Evolutionary conservation across 768 basidiomycete genomes (phyloP).

Genomic region (Coprinopsis marcescibilis): DNA sequence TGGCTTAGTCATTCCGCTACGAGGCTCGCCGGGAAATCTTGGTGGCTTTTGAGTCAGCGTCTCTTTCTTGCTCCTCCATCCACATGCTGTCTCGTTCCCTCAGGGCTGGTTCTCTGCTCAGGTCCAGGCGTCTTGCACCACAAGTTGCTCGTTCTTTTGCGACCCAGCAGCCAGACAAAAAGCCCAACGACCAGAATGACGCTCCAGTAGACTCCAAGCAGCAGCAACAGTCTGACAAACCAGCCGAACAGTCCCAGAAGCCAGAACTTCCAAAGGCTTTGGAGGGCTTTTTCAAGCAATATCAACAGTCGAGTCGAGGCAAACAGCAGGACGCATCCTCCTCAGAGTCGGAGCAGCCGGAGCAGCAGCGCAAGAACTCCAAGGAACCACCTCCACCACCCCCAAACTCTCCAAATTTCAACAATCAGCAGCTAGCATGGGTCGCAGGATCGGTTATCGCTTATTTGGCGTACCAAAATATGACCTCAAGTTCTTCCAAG

Average conservation of each 20-base stretch:
- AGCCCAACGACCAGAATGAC: conserved; percentile 14
- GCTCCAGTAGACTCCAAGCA: conserved; percentile 13
- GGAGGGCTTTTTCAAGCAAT: conserved; percentile 76
- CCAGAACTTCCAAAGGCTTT: conserved; percentile 57
- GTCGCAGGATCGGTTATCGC: conserved; percentile 50
- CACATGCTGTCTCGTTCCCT: conserved; percentile 63
- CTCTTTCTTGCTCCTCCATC: conserved; percentile 14
- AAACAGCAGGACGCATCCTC: conserved; percentile 26
- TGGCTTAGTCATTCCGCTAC: too few relatives aligned
- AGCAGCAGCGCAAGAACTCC: conserved; percentile 23
- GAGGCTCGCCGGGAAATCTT: too few relatives aligned
- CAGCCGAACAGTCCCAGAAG: conserved; percentile 20
- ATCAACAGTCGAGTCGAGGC: conserved; percentile 40
- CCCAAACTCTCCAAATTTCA: conserved; percentile 39
- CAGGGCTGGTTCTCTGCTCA: conserved; percentile 43
- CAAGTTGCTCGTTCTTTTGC: conserved; percentile 39
- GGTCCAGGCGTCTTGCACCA: conserved; percentile 29
- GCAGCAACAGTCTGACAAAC: conserved; percentile 13
- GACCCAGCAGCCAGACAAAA: conserved; percentile 36
- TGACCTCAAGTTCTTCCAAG: conserved; percentile 50
- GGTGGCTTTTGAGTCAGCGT: not conserved
- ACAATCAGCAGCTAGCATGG: conserved; percentile 50
- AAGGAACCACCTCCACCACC: conserved; percentile 42
- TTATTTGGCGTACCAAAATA: conserved; percentile 61
- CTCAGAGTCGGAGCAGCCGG: conserved; percentile 30